Base-by-base conservation (phyloP, 257 asterid genomes). In the Solanum rostratum region DNA sequence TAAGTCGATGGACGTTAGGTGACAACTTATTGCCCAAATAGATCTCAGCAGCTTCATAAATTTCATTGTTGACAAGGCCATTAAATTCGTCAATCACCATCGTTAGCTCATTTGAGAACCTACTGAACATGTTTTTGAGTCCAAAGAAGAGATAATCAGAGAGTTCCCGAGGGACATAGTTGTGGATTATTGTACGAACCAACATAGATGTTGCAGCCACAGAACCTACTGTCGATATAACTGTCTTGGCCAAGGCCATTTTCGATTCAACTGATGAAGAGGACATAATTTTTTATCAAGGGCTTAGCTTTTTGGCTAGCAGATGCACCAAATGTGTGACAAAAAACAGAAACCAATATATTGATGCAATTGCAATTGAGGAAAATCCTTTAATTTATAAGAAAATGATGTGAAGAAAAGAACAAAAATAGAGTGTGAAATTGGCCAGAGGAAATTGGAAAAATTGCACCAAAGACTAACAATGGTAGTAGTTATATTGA, bases 161-260 rank as follows among this genome's bases (percentile, higher is more conserved):
- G 81, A 88, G 4, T 30, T 84, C 76, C 53, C 24, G 49, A 41
- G 87, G 87, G 6, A 86, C 79, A 29, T 81, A 84, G 37, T 88
- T 86, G 5, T 82, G 60, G 4, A 84, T 1, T 46, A 86, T 45
- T 0, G 89, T 81, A 39, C 86, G 81, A 5, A 86, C 46, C 6
- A 88, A 85, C 81, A 84, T 41, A 16, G 86, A 68, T 15, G 87
- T 84, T 19, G 89, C 86, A 43, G 88, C 84, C 41, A 41, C 6
- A 84, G 41, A 11, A 81, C 57, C 24, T 87, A 63, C 83, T 88
- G 85, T 33, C 66, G 80, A n/a, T 88, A 86, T 19, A 86, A 50
- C 52, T 80, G 55, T 71, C 55, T 12, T 71, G 80, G 80, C 55
- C 11, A 71, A n/a, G 30, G 54, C 80, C 54, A 71, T 41, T 71